Percentiles rank a stretch among this genome's conserved stretches.
Conservation (phyloP, 2,329 filamentous ascomycete genomes). For the Penicillium sclerotigenum region DNA sequence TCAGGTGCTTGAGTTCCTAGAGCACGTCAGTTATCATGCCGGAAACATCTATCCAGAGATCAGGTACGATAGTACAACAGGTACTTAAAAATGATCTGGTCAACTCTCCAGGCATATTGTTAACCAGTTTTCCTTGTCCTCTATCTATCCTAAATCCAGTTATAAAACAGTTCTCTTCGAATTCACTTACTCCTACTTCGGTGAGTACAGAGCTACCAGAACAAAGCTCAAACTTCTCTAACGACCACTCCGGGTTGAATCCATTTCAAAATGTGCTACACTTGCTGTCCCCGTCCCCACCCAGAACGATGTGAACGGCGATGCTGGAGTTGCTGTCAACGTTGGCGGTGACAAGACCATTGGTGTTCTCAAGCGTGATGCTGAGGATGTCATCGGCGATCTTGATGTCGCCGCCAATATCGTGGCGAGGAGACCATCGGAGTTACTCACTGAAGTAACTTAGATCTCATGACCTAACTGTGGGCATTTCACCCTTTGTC, state of each 20-base stretch:
- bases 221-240: neutral
- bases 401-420: neutral
- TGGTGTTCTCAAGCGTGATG: neutral
- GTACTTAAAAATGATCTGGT: neutral
- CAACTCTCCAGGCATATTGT: neutral
- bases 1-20: neutral
- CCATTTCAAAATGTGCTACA: constrained; percentile 1
- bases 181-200: neutral
- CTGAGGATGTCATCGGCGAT: neutral
- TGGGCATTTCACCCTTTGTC: neutral
- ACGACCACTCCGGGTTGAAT: neutral
- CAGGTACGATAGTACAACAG: neutral
- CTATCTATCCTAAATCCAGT: neutral
- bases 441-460: neutral
- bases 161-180: neutral
- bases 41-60: neutral
- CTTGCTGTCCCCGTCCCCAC: constrained; percentile 7
- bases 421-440: neutral
- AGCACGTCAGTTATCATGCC: constrained; percentile 2
- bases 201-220: neutral
- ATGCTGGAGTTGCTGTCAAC: neutral
- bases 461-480: neutral
- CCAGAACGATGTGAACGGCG: neutral
- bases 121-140: neutral
- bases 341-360: neutral